Percentiles rank a stretch among this genome's conserved stretches.
Evolutionary conservation across 495 filamentous ascomycete species (phyloP).

Genomic region (Penicillium lividum): DNA sequence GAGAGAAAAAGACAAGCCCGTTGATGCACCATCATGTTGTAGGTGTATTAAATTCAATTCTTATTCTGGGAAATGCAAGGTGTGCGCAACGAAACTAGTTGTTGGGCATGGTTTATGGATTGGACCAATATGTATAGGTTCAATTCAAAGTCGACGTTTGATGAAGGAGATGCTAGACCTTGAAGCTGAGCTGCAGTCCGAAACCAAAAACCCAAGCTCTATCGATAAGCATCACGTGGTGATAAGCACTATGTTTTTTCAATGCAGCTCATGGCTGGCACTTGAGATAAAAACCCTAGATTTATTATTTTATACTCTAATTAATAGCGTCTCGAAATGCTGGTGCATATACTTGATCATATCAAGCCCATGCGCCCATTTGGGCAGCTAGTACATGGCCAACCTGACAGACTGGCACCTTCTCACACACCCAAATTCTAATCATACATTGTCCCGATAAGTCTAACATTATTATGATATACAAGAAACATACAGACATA

Average conservation of each 20-base stretch:
- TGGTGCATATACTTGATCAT: too few relatives aligned
- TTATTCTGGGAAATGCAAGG: not conserved
- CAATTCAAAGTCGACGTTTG: not conserved
- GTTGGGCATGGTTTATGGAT: not conserved
- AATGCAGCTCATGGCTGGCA: too few relatives aligned
- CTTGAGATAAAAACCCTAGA: too few relatives aligned
- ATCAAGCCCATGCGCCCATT: too few relatives aligned
- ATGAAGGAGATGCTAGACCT: not conserved
- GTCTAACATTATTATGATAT: too few relatives aligned
- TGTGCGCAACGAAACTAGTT: not conserved
- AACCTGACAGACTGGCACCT: too few relatives aligned
- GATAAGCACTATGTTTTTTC: not conserved
- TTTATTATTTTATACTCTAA: too few relatives aligned
- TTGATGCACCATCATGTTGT: conserved; percentile 25
- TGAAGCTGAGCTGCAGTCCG: not conserved
- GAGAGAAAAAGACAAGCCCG: conserved; percentile 26
- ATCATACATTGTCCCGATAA: too few relatives aligned
- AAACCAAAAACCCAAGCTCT: conserved; percentile 3
- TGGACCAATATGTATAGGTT: not conserved
- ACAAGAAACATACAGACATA: not conserved
- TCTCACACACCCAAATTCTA: too few relatives aligned
- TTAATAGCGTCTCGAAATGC: too few relatives aligned
- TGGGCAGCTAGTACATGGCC: too few relatives aligned
- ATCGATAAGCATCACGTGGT: conserved; percentile 15
- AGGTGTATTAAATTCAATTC: not conserved